A percentile compares a stretch with the other conserved stretches of the same genome.
Evolutionary conservation across 345 rosid genomes (phyloP).

Genomic region (Xanthoceras sorbifolium): DNA sequence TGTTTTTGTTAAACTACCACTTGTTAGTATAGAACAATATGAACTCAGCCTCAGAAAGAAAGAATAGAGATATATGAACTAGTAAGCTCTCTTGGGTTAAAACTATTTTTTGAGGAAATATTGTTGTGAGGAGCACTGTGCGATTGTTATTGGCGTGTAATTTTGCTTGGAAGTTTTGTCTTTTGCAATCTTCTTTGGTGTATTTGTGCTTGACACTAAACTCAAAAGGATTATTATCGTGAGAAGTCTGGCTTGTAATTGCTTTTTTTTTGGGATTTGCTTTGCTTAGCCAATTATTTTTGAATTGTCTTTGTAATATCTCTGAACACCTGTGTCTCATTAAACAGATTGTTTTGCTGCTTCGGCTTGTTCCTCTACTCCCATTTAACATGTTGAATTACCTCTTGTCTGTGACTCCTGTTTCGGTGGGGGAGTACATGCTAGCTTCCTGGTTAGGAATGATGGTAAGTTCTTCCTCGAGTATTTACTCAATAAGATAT

Average conservation of each 20-base stretch:
- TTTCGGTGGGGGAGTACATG: conserved; percentile 73
- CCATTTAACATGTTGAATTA: conserved; percentile 96
- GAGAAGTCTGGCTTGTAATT: background rate
- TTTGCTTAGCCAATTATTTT: background rate
- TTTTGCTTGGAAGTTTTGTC: background rate
- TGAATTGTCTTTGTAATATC: background rate
- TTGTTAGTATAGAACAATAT: background rate
- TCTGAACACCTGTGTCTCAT: conserved; percentile 19
- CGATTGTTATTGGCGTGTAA: background rate
- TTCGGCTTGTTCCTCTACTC: conserved; percentile 93
- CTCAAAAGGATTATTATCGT: background rate
- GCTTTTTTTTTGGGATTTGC: background rate
- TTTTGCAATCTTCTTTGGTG: background rate
- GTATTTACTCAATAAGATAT: background rate
- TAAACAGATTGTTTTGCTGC: conserved; percentile 79
- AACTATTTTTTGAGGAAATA: background rate
- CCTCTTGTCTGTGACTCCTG: conserved; percentile 93
- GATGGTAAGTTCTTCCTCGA: conserved; percentile 62
- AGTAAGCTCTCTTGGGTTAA: background rate
- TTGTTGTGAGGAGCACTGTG: background rate
- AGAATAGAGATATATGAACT: background rate
- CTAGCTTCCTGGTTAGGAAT: conserved; percentile 99
- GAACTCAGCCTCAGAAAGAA: background rate
- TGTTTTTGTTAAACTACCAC: background rate
- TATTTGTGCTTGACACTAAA: background rate